phyloP scores from a whole-genome alignment of 2,329 filamentous ascomycete genomes.

The Penicillium sp. region DNA sequence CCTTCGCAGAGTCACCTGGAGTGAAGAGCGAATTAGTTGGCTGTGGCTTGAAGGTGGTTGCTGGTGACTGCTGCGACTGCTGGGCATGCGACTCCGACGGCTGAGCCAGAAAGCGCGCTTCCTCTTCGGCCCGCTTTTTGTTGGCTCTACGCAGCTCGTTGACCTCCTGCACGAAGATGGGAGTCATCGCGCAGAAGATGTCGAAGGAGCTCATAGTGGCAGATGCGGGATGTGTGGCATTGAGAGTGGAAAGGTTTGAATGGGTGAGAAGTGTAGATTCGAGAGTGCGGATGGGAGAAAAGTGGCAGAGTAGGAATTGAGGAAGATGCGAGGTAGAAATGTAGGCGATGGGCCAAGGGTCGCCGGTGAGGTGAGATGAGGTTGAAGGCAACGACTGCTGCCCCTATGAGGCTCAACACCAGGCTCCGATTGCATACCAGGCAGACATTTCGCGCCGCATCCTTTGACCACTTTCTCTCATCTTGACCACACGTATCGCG shows the following conservation, averaged over 20 bases:
- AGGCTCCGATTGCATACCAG: neutral
- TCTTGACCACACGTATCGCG: neutral
- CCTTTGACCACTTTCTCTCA: neutral
- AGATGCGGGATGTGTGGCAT: neutral
- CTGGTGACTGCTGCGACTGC: neutral
- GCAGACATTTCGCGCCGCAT: neutral
- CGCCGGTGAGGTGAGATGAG: constrained; percentile 5
- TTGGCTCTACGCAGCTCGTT: constrained; percentile 32
- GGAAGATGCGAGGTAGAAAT: neutral
- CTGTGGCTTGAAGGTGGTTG: neutral
- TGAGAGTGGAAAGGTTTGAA: neutral
- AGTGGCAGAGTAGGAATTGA: neutral
- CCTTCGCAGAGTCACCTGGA: constrained; percentile 90
- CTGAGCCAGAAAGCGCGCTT: neutral
- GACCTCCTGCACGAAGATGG: constrained; percentile 18
- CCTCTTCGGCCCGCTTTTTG: neutral
- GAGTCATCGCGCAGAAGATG: constrained; percentile 21
- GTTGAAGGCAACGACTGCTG: neutral
- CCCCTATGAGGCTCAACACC: neutral
- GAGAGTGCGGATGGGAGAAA: neutral
- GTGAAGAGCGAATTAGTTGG: constrained; percentile 33
- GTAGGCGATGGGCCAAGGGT: neutral
- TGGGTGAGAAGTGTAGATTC: neutral
- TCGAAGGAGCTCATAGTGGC: constrained; percentile 34
- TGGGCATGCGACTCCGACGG: no score